These are phyloP conservation scores for Dysphania ambrosioides DNA, from an alignment of 148 eudicot species.

Conservation along the genomic window DNA sequence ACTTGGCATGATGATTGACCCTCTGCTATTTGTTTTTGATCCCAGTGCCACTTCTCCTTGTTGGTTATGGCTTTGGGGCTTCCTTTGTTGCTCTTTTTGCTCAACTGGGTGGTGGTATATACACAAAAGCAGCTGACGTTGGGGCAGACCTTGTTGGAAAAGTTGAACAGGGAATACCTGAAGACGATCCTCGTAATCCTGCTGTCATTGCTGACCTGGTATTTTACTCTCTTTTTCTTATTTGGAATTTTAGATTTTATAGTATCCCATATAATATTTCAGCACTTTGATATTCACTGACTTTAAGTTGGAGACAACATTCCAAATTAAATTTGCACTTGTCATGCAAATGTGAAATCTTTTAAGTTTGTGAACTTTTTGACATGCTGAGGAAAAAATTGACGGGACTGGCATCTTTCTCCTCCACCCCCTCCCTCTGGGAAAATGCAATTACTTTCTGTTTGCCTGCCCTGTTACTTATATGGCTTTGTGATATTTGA, in stretches of 20 bases:
- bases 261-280: not conserved
- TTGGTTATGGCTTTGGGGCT: conserved; percentile 99
- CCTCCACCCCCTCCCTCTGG: too few relatives aligned
- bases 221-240: conserved; percentile 19
- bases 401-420: not conserved
- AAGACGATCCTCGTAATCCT: conserved; percentile 99
- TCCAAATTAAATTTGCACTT: not conserved
- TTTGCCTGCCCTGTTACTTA: too few relatives aligned
- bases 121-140: conserved; percentile 99
- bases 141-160: conserved; percentile 99
- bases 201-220: conserved; percentile 99
- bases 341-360: not conserved
- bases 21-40: not conserved
- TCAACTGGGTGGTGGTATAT: conserved; percentile 99
- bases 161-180: conserved; percentile 99
- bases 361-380: not conserved
- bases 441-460: too few relatives aligned
- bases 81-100: conserved; percentile 99
- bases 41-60: conserved; percentile 98
- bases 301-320: not conserved
- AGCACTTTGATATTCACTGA: not conserved
- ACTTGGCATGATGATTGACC: not conserved
- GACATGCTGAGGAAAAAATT: not conserved
- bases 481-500: too few relatives aligned
- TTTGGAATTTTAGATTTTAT: not conserved